These are phyloP conservation scores for Pythium brachiatum DNA, from an alignment of 352 stramenopile species.

Conservation along the genomic window DNA sequence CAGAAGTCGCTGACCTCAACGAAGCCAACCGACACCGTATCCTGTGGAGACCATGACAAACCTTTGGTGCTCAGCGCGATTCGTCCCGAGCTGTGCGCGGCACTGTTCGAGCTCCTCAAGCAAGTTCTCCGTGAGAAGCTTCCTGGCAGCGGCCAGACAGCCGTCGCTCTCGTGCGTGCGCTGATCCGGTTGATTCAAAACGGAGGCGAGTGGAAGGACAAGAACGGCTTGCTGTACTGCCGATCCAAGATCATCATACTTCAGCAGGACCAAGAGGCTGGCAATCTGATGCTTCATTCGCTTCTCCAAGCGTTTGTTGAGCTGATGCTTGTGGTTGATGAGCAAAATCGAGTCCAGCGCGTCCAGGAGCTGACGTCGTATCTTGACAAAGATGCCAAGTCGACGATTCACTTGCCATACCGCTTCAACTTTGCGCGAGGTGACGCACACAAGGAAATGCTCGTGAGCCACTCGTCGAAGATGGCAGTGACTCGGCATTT, in stretches of 20 bases:
- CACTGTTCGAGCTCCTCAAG: conserved; percentile 72
- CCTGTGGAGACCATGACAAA: conserved; percentile 4
- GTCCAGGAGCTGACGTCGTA: conserved; percentile 53
- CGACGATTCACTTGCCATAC: conserved; percentile 64
- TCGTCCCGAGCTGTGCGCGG: conserved; percentile 51
- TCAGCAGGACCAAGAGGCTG: conserved; percentile 77
- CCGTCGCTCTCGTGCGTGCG: conserved; percentile 59
- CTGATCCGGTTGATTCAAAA: conserved; percentile 65
- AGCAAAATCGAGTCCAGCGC: conserved; percentile 53
- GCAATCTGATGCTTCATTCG: conserved; percentile 64
- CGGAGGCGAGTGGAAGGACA: conserved; percentile 69
- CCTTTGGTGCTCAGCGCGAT: conserved; percentile 25
- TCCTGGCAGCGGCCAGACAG: conserved; percentile 43
- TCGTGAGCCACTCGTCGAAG: conserved; percentile 80
- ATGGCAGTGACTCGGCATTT: conserved; percentile 72
- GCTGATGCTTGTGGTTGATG: conserved; percentile 79
- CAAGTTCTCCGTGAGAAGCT: conserved; percentile 67
- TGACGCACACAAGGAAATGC: conserved; percentile 63
- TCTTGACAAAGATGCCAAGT: conserved; percentile 47
- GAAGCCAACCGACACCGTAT: background rate
- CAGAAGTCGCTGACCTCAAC: conserved; percentile 24
- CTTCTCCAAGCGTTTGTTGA: conserved; percentile 81
- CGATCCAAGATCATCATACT: conserved; percentile 85
- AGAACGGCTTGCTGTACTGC: conserved; percentile 71
- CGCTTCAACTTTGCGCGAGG: conserved; percentile 63